Conservation (phyloP, 176 grass and related monocot genomes). For the Ananas comosus region DNA sequence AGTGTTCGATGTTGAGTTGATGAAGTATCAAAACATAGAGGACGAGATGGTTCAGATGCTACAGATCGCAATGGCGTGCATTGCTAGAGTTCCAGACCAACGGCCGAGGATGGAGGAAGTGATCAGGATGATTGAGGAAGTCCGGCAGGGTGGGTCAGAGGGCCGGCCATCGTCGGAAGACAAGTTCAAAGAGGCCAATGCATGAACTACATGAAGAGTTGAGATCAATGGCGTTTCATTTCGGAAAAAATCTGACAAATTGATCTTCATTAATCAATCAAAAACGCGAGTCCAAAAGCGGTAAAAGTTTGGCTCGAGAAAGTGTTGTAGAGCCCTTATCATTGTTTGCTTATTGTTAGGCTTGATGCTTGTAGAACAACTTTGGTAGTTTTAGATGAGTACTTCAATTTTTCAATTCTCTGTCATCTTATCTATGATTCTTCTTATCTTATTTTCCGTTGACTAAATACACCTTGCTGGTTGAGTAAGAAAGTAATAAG, state of each 20-base stretch:
- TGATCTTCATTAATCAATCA: background rate
- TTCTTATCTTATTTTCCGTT: no score
- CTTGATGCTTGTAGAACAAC: background rate
- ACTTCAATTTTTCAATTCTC: background rate
- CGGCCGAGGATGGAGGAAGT: slow-evolving; percentile 67
- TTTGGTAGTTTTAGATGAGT: background rate
- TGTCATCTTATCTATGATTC: background rate
- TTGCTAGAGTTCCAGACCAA: slow-evolving; percentile 41
- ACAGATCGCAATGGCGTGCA: slow-evolving; percentile 77
- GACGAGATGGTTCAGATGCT: slow-evolving; percentile 95
- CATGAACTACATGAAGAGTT: background rate
- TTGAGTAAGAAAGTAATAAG: background rate
- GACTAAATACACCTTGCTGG: background rate
- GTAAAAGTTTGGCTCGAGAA: background rate
- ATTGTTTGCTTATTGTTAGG: background rate
- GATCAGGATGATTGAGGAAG: slow-evolving; percentile 66
- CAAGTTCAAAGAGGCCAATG: slow-evolving; percentile 40
- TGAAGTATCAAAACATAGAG: slow-evolving; percentile 51
- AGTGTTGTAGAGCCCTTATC: background rate
- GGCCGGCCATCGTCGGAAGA: slow-evolving; percentile 34
- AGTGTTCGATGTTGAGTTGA: slow-evolving; percentile 74
- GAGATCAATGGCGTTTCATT: no score
- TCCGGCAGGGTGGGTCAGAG: slow-evolving; percentile 37
- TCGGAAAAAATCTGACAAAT: no score
- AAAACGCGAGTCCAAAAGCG: background rate